phyloP scores from a whole-genome alignment of 2,329 filamentous ascomycete genomes.

The Didymella lethalis region DNA sequence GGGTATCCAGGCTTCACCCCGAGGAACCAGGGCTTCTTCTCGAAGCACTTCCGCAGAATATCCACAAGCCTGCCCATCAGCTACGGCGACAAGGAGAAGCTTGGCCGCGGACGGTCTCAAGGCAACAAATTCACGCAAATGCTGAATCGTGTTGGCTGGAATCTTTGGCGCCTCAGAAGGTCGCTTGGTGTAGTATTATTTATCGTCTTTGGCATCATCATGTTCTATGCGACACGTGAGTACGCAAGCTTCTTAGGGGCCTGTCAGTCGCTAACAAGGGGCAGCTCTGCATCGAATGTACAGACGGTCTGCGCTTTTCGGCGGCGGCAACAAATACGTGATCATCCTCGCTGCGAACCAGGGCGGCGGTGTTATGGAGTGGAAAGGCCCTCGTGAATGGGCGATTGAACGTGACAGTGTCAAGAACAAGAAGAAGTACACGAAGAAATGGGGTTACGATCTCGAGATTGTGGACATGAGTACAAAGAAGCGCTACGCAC shows the following conservation, averaged over 20 bases:
- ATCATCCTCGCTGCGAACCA: conserved; percentile 93
- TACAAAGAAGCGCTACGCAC: conserved; percentile 97
- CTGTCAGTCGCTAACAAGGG: conserved; percentile 19
- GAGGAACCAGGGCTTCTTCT: conserved; percentile 86
- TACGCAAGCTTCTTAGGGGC: conserved; percentile 30
- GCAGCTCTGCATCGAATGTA: conserved; percentile 68
- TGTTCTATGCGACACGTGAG: conserved; percentile 80
- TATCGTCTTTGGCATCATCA: conserved; percentile 66
- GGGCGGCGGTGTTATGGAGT: conserved; percentile 97
- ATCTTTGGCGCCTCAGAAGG: conserved; percentile 72
- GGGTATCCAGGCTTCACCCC: conserved; percentile 82
- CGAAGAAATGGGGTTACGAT: conserved; percentile 88
- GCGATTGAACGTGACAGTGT: conserved; percentile 97
- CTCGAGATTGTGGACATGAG: conserved; percentile 98
- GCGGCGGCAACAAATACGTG: conserved; percentile 90
- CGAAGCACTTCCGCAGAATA: conserved; percentile 80
- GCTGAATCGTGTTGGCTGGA: conserved; percentile 53
- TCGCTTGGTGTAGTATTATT: conserved; percentile 67
- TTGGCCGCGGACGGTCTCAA: conserved; percentile 62
- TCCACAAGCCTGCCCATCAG: conserved; percentile 77
- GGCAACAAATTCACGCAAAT: conserved; percentile 47
- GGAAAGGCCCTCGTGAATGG: conserved; percentile 98
- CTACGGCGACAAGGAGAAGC: conserved; percentile 81
- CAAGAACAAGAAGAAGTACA: conserved; percentile 92
- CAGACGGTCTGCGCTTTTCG: conserved; percentile 75